Evolutionary conservation across 1,139 yeast genomes (phyloP).

Genomic region (Pichia sp.): DNA sequence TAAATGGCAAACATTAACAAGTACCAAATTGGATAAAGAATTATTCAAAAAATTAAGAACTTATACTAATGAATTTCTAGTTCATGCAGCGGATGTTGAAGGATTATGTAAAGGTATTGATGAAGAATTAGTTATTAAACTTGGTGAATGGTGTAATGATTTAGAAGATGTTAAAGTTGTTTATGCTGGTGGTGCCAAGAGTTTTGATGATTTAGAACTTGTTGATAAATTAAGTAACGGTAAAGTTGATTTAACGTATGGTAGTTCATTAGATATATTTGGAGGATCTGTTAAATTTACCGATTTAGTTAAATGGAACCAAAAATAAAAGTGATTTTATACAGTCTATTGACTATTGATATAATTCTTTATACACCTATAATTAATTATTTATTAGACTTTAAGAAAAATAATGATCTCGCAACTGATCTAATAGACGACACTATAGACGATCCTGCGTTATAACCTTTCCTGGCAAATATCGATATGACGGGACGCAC

Average conservation of each 20-base stretch:
- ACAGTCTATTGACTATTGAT: not conserved
- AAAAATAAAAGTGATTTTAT: not conserved
- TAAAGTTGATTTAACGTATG: constrained; percentile 84
- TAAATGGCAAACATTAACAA: constrained; percentile 91
- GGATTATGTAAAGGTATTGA: constrained; percentile 94
- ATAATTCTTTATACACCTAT: not conserved
- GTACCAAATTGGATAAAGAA: constrained; percentile 46
- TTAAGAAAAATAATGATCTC: constrained; percentile 3
- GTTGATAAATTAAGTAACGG: constrained; percentile 69
- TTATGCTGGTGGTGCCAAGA: constrained; percentile 95
- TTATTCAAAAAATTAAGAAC: constrained; percentile 49
- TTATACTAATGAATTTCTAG: constrained; percentile 79
- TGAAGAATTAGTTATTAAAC: constrained; percentile 57
- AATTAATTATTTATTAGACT: not conserved
- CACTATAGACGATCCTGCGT: constrained; percentile 1
- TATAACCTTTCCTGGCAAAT: constrained; percentile 2
- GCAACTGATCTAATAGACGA: constrained; percentile 1
- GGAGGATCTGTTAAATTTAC: constrained; percentile 83
- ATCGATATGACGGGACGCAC: constrained; percentile 37
- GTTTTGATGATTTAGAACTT: constrained; percentile 55
- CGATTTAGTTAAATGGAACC: constrained; percentile 73
- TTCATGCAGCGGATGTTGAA: constrained; percentile 98
- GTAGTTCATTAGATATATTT: constrained; percentile 88
- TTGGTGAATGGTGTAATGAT: constrained; percentile 75
- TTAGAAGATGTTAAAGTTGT: constrained; percentile 80